Percentiles rank a stretch among this genome's conserved stretches.
Conservation (phyloP, 805 yeast species). For the Spathaspora gorwiae region DNA sequence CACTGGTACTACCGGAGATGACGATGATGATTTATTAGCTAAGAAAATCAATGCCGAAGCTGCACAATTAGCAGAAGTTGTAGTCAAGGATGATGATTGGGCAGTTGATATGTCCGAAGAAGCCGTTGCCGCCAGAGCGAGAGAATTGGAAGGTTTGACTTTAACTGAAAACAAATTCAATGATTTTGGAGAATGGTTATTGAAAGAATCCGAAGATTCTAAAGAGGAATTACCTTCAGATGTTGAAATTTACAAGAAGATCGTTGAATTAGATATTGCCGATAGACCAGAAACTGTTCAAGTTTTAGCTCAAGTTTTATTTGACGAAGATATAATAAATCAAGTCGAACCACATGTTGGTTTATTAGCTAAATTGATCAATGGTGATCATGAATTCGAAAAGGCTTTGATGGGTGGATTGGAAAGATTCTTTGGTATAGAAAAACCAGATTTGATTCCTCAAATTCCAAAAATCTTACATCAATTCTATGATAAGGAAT, state of each 20-base stretch:
- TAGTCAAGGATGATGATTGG: constrained; percentile 90
- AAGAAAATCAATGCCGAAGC: constrained; percentile 83
- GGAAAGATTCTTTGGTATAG: constrained; percentile 86
- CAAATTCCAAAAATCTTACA: constrained; percentile 77
- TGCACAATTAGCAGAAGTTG: constrained; percentile 50
- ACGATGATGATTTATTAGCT: constrained; percentile 71
- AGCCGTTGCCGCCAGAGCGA: constrained; percentile 89
- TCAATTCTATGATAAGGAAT: constrained; percentile 76
- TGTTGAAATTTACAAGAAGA: constrained; percentile 88
- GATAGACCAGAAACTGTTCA: constrained; percentile 75
- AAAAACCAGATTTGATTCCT: constrained; percentile 64
- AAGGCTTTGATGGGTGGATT: constrained; percentile 91
- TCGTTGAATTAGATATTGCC: constrained; percentile 69
- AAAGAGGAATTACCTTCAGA: constrained; percentile 69
- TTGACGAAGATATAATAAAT: constrained; percentile 68
- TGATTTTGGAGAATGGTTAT: constrained; percentile 87
- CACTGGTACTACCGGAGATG: constrained; percentile 36
- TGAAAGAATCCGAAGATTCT: constrained; percentile 46
- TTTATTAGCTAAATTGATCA: constrained; percentile 71
- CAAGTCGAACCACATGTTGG: constrained; percentile 79
- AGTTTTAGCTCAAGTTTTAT: constrained; percentile 87
- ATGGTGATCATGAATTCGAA: constrained; percentile 61
- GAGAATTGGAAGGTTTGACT: constrained; percentile 69
- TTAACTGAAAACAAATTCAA: constrained; percentile 53
- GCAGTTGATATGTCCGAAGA: constrained; percentile 96